These are phyloP conservation scores for Batkoa obscura DNA, from an alignment of 371 early-diverging fungal genomes.

Conservation along the genomic window DNA sequence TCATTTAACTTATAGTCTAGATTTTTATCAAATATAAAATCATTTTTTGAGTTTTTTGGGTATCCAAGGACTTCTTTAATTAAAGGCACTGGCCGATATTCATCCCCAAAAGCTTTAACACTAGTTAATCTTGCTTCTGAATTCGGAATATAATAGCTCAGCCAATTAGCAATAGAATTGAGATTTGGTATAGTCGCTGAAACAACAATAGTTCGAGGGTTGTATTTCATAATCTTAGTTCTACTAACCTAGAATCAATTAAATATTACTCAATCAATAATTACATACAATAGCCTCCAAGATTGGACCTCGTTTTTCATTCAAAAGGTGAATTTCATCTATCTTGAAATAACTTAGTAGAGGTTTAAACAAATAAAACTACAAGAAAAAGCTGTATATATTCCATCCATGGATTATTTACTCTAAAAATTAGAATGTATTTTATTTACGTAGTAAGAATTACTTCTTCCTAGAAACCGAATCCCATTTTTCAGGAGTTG, in stretches of 20 bases:
- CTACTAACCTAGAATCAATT: neutral
- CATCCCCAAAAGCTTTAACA: slow-evolving; percentile 43
- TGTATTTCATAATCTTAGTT: slow-evolving; percentile 13
- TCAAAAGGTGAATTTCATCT: slow-evolving; percentile 30
- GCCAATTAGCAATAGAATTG: slow-evolving; percentile 56
- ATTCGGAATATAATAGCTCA: slow-evolving; percentile 18
- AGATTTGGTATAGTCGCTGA: slow-evolving; percentile 82
- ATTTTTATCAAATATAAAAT: slow-evolving; percentile 39
- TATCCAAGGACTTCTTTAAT: slow-evolving; percentile 37
- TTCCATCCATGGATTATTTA: neutral
- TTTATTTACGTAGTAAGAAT: neutral
- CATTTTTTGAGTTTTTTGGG: slow-evolving; percentile 15
- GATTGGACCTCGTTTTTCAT: slow-evolving; percentile 23
- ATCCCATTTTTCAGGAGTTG: slow-evolving; percentile 71
- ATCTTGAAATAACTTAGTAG: slow-evolving; percentile 12
- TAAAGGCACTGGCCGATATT: slow-evolving; percentile 57
- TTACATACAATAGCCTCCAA: slow-evolving; percentile 29
- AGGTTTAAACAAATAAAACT: neutral
- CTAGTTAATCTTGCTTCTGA: slow-evolving; percentile 7
- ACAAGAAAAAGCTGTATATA: neutral
- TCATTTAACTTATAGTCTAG: slow-evolving; percentile 36
- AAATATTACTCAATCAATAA: neutral
- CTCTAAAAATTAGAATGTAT: neutral
- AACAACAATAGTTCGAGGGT: slow-evolving; percentile 36
- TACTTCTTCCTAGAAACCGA: slow-evolving; percentile 36